A percentile compares a stretch with the other conserved stretches of the same genome.
Conservation (phyloP, 352 stramenopile genomes). For the Globisporangium ultimum region DNA sequence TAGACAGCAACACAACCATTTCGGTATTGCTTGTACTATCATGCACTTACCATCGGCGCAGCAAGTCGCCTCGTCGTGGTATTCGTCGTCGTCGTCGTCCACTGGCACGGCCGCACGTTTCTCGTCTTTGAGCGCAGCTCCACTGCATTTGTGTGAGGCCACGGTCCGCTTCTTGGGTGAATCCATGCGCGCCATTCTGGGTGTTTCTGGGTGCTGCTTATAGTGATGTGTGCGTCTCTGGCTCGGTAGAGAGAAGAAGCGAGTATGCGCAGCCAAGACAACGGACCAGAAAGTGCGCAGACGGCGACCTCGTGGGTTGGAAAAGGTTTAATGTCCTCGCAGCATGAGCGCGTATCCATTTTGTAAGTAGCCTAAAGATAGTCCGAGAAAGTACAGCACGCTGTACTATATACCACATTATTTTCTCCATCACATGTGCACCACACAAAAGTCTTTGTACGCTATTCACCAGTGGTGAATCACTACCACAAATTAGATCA, state of each 20-base stretch:
- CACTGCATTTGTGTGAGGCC: neutral
- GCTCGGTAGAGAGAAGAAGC: neutral
- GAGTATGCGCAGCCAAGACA: neutral
- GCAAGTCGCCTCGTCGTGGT: constrained; percentile 1
- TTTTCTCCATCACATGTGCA: neutral
- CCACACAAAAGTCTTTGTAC: neutral
- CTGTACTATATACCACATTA: neutral
- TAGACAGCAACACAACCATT: constrained; percentile 3
- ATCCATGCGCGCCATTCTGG: constrained; percentile 11
- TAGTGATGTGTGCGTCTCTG: neutral
- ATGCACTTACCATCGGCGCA: neutral
- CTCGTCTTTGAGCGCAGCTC: constrained; percentile 4
- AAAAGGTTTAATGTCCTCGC: neutral
- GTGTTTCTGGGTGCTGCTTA: neutral
- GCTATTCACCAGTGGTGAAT: too few species aligned
- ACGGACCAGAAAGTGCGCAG: constrained; percentile 4
- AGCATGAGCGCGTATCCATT: neutral
- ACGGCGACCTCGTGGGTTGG: neutral
- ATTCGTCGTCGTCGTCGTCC: constrained; percentile 6
- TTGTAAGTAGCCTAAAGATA: neutral
- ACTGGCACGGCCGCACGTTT: constrained; percentile 12
- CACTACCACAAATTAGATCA: too few species aligned
- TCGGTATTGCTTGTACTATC: neutral
- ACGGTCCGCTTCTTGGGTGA: neutral
- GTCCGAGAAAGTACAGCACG: constrained; percentile 4